Base-by-base conservation (phyloP, 345 rosid species). In the Mallotus nudiflorus region DNA sequence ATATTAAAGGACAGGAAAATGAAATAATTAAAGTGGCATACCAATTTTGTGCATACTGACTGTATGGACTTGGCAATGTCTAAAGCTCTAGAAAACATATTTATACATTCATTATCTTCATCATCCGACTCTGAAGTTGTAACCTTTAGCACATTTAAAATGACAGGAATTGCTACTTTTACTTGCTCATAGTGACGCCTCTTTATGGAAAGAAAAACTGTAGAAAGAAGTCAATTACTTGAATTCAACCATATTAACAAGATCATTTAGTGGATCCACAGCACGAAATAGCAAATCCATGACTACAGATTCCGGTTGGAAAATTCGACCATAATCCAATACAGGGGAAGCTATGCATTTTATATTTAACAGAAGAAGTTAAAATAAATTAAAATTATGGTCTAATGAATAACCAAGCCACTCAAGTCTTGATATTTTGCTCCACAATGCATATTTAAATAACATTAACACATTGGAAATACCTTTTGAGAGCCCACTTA, bases 131-230 rank as follows among this genome's bases (percentile, higher is more conserved):
- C 86, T 50, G 73, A 76, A 18, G 81, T 78, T 49, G 83, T 75
- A 28, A 50, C 82, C 81, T 83, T 82, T 68, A 90, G 72, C 57
- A 84, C 90, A 62, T 80, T 82, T 49, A 94, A 60, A 71, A 88
- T 74, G 56, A 90, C 73, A 42, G 90, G 95, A 72, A 88, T 68
- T 54, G 89, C 91, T 42, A 78, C 92, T 78, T 85, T 92, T 50
- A 86, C 72, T 75, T 92, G 98, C 82, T 92, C 86, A 71, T 84
- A 86, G 61, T 90, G 97, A 56, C 85, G 94, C 85, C 91, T 90
- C 78, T 67, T 76, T 73, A 85, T 76, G 69, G 71, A 85, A 69
- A 50, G 79, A 55, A 92, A 80, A 25, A 88, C 99, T 95, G 93
- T 56, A 72, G 70, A 77, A 69, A 54, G 68, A 58, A 77, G 66